Conservation (phyloP, 2,329 filamentous ascomycete genomes). For the Achaetomium macrosporum region DNA sequence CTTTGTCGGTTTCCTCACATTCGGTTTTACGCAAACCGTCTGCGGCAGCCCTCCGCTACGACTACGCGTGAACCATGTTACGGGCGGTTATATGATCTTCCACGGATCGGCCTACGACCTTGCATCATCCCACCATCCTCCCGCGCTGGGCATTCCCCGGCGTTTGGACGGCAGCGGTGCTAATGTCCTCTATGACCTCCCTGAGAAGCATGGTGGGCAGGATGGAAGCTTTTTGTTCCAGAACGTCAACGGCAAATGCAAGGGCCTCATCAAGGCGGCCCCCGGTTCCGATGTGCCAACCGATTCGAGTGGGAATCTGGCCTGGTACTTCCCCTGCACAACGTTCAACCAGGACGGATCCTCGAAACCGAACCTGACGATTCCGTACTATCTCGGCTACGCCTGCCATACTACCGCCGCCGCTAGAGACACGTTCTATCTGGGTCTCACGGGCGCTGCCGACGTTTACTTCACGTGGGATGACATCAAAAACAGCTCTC, state of each 20-base stretch:
- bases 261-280: conserved; percentile 73
- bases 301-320: conserved; percentile 65
- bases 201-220: conserved; percentile 73
- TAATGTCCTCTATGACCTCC: conserved; percentile 85
- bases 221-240: conserved; percentile 98
- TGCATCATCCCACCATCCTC: conserved; percentile 67
- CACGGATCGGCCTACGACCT: conserved; percentile 89
- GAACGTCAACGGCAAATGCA: conserved; percentile 96
- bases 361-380: conserved; percentile 64
- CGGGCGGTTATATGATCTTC: conserved; percentile 85
- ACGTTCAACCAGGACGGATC: conserved; percentile 93
- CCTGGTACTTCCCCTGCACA: conserved; percentile 95
- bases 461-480: conserved; percentile 97
- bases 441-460: conserved; percentile 58
- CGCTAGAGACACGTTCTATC: conserved; percentile 71
- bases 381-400: conserved; percentile 75
- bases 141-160: conserved; percentile 68
- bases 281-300: conserved; percentile 72
- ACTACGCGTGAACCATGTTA: conserved; percentile 77
- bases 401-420: conserved; percentile 73
- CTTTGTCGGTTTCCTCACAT: conserved; percentile 90
- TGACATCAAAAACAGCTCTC: conserved; percentile 79
- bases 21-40: conserved; percentile 87
- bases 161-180: conserved; percentile 44
- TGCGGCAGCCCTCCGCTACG: conserved; percentile 68